Percentiles rank a stretch among this genome's conserved stretches.
Conservation (phyloP, 441 rosid species). For the Codiaeum variegatum region DNA sequence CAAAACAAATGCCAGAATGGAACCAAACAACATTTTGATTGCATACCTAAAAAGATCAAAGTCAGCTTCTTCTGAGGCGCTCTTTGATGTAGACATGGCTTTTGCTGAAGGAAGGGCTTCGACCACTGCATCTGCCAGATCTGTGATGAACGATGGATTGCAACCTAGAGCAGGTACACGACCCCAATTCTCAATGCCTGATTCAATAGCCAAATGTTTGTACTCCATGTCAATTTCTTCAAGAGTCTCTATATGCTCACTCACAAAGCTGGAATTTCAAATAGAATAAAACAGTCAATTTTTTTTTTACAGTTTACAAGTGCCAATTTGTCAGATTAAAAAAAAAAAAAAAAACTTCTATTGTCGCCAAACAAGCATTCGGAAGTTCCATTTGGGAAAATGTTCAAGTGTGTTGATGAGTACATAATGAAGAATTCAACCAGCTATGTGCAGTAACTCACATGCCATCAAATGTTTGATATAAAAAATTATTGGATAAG, state of each 20-base stretch:
- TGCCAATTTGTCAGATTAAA: not conserved
- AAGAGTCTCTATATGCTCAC: conserved; percentile 93
- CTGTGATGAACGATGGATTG: conserved; percentile 72
- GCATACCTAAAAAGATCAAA: conserved; percentile 46
- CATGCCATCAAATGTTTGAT: not conserved
- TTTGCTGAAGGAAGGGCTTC: conserved; percentile 81
- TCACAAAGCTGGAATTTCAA: conserved; percentile 65
- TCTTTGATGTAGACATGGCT: conserved; percentile 38
- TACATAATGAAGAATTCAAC: not conserved
- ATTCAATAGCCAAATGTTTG: conserved; percentile 74
- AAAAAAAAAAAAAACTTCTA: too few species aligned
- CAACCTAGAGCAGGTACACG: conserved; percentile 87
- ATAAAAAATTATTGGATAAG: not conserved
- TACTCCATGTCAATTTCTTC: conserved; percentile 98
- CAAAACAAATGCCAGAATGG: conserved; percentile 64
- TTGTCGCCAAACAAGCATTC: not conserved
- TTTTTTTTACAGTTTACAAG: not conserved
- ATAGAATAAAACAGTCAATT: not conserved
- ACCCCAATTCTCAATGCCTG: conserved; percentile 88
- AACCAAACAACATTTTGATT: conserved; percentile 68
- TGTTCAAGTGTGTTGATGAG: not conserved
- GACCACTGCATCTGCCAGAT: conserved; percentile 87
- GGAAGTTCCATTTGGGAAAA: not conserved
- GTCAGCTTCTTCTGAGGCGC: conserved; percentile 37
- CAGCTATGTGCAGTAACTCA: not conserved